Conservation (phyloP, 495 filamentous ascomycete species). For the Copromyces sp. region DNA sequence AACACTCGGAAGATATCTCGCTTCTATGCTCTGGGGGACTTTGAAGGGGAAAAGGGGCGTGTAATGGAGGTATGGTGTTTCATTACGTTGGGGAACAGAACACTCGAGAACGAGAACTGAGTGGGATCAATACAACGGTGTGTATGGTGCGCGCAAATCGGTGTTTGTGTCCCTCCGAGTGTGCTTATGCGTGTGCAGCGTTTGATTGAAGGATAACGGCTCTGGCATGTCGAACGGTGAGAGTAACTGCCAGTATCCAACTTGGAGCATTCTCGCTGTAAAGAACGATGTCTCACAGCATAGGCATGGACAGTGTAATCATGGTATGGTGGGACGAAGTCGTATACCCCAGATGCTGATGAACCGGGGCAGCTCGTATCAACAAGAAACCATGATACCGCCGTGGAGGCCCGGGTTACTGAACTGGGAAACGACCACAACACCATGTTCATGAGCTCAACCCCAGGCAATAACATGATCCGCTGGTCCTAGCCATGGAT, state of each 20-base stretch:
- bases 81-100: slow-evolving; percentile 17
- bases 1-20: not conserved
- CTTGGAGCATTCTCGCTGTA: not conserved
- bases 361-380: not conserved
- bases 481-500: not conserved
- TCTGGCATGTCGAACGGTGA: not conserved
- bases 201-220: slow-evolving; percentile 1
- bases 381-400: not conserved
- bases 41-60: slow-evolving; percentile 5
- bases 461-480: not conserved
- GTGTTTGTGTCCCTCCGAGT: not conserved
- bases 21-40: not conserved
- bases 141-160: slow-evolving; percentile 1
- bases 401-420: not conserved
- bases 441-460: not conserved
- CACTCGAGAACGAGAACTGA: not conserved
- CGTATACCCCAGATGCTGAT: not conserved
- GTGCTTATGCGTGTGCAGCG: not conserved
- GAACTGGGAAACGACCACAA: not conserved
- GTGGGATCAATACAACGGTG: not conserved
- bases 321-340: not conserved
- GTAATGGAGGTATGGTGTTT: slow-evolving; percentile 7
- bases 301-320: not conserved
- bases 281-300: not conserved
- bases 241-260: not conserved